A percentile compares a stretch with the other conserved stretches of the same genome.
These are phyloP conservation scores for Bruguiera parviflora DNA, from an alignment of 345 rosid species.

Conservation along the genomic window DNA sequence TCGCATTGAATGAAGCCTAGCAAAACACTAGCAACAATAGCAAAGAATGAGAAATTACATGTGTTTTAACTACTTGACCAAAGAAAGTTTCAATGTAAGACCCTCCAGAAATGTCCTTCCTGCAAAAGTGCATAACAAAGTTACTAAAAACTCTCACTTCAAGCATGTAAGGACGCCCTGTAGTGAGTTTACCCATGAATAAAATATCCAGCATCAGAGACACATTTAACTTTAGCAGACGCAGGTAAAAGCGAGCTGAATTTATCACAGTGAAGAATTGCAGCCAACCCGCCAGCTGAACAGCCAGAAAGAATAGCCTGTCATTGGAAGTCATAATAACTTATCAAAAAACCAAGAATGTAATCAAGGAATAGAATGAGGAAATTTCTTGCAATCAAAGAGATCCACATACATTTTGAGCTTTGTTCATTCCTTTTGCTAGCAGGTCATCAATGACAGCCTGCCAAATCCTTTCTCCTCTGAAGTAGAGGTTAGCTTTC, in stretches of 20 bases:
- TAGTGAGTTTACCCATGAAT: slow-evolving; percentile 64
- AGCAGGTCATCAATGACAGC: slow-evolving; percentile 76
- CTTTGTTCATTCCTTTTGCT: slow-evolving; percentile 79
- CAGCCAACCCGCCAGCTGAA: slow-evolving; percentile 93
- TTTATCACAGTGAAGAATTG: slow-evolving; percentile 84
- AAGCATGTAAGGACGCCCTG: slow-evolving; percentile 9
- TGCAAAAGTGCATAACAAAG: slow-evolving; percentile 23
- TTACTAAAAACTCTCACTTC: not conserved
- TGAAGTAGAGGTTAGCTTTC: slow-evolving; percentile 80
- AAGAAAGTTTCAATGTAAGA: slow-evolving; percentile 52
- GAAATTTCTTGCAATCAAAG: not conserved
- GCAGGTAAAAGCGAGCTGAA: slow-evolving; percentile 64
- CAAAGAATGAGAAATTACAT: slow-evolving; percentile 43
- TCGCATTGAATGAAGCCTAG: not conserved
- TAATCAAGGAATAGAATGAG: not conserved
- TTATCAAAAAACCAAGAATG: not conserved
- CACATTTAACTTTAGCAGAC: slow-evolving; percentile 76
- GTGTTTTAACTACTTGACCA: slow-evolving; percentile 64
- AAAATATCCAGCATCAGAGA: slow-evolving; percentile 93
- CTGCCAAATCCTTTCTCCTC: slow-evolving; percentile 84
- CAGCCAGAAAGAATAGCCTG: slow-evolving; percentile 95
- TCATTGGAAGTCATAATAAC: not conserved
- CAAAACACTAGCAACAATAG: not conserved
- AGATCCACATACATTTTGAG: slow-evolving; percentile 52
- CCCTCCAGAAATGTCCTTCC: slow-evolving; percentile 75